Conservation (phyloP, 805 yeast species). For the Metschnikowia bowlesiae region DNA sequence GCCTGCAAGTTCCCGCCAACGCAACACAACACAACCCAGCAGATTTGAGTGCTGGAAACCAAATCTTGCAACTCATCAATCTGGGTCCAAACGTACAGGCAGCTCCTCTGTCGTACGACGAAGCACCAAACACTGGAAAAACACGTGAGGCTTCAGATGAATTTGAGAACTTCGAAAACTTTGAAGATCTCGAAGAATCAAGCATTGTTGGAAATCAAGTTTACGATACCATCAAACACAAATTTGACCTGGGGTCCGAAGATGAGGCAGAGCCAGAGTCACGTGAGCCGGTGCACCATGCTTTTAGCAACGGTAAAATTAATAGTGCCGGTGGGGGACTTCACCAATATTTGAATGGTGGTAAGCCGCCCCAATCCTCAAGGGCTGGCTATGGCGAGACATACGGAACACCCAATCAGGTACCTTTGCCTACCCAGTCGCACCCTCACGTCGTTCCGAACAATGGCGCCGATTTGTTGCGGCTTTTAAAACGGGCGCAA, state of each 20-base stretch:
- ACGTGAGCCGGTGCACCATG: neutral
- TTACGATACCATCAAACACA: constrained; percentile 17
- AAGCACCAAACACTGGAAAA: neutral
- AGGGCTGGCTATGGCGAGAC: constrained; percentile 11
- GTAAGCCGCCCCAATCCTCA: constrained; percentile 6
- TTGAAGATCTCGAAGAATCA: constrained; percentile 25
- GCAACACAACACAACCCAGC: constrained; percentile 4
- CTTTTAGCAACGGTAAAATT: constrained; percentile 1
- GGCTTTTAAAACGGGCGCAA: constrained; percentile 14
- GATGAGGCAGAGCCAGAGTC: constrained; percentile 25
- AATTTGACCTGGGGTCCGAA: constrained; percentile 33
- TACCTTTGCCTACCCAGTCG: neutral
- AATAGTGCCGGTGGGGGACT: constrained; percentile 11
- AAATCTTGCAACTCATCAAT: constrained; percentile 16
- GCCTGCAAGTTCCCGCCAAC: neutral
- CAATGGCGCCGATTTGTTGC: constrained; percentile 16
- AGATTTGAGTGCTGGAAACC: constrained; percentile 19
- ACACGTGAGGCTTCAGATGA: constrained; percentile 4
- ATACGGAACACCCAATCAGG: constrained; percentile 11
- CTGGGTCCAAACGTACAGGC: constrained; percentile 4
- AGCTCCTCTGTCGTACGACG: neutral
- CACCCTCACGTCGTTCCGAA: constrained; percentile 4
- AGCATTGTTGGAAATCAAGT: constrained; percentile 24
- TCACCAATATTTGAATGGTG: constrained; percentile 11
- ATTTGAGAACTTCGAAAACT: constrained; percentile 33